Evolutionary conservation across 495 filamentous ascomycete genomes (phyloP).

Genomic region (Evernia prunastri): DNA sequence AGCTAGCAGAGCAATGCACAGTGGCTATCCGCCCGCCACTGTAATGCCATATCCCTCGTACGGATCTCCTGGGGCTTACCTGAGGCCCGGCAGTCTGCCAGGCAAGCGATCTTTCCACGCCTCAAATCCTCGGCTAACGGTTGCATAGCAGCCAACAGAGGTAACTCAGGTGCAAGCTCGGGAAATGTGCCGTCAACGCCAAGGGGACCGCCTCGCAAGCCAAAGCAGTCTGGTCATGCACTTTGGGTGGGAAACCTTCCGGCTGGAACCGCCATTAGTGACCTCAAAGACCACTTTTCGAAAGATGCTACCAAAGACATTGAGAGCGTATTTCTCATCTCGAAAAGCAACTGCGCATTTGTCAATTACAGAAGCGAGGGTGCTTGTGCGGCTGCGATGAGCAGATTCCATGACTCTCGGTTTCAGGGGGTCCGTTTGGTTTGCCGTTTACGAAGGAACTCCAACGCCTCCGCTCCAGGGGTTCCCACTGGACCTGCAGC

Average conservation of each 20-base stretch:
- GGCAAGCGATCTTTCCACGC: slow-evolving; percentile 25
- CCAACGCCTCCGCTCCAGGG: slow-evolving; percentile 41
- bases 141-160: slow-evolving; percentile 15
- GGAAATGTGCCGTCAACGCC: slow-evolving; percentile 45
- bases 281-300: slow-evolving; percentile 86
- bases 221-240: slow-evolving; percentile 86
- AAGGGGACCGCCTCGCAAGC: slow-evolving; percentile 86
- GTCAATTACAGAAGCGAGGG: slow-evolving; percentile 86
- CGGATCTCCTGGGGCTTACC: slow-evolving; percentile 11
- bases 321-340: slow-evolving; percentile 89
- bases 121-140: slow-evolving; percentile 12
- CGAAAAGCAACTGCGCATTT: slow-evolving; percentile 97
- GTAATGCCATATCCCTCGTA: slow-evolving; percentile 10
- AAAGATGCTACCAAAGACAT: slow-evolving; percentile 69
- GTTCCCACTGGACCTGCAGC: slow-evolving; percentile 50
- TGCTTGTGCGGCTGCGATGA: slow-evolving; percentile 69
- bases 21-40: slow-evolving; percentile 17
- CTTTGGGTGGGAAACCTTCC: slow-evolving; percentile 97
- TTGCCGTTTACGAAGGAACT: slow-evolving; percentile 72
- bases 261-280: slow-evolving; percentile 67
- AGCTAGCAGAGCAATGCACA: slow-evolving; percentile 13
- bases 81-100: slow-evolving; percentile 18
- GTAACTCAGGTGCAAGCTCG: slow-evolving; percentile 23
- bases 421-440: slow-evolving; percentile 87
- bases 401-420: slow-evolving; percentile 81